Evolutionary conservation across 768 basidiomycete genomes (phyloP).

Genomic region (Mycena kentingensis): DNA sequence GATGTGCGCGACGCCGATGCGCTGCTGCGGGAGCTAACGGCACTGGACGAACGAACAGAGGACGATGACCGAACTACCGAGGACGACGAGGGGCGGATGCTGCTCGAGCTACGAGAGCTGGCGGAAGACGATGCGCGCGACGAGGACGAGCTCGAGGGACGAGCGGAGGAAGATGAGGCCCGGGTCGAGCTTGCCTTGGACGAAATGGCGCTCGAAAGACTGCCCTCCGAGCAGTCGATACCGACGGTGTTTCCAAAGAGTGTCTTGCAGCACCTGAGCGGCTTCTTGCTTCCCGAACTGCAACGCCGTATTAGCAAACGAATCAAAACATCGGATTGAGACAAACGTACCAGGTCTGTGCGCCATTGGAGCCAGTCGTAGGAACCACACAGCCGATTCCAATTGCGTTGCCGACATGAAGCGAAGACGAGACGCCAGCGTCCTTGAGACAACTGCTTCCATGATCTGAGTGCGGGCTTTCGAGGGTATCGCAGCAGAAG

Average conservation of each 20-base stretch:
- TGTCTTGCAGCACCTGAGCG: constrained; percentile 9
- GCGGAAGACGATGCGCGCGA: too few species aligned
- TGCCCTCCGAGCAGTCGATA: constrained; percentile 6
- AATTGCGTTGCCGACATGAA: constrained; percentile 1
- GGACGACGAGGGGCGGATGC: too few species aligned
- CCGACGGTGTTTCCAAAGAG: constrained; percentile 1
- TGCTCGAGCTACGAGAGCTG: too few species aligned
- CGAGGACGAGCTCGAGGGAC: not conserved
- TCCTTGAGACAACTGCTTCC: not conserved
- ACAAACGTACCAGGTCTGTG: constrained; percentile 4
- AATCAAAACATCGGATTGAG: too few species aligned
- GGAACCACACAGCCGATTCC: not conserved
- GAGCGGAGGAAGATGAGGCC: not conserved
- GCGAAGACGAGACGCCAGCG: constrained; percentile 1
- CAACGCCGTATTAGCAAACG: not conserved
- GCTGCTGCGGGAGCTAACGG: too few species aligned
- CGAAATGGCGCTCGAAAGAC: not conserved
- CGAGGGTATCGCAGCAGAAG: constrained; percentile 5
- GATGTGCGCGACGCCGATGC: too few species aligned
- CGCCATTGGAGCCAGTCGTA: not conserved
- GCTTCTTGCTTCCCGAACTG: constrained; percentile 5
- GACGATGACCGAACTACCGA: too few species aligned
- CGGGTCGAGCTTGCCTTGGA: not conserved
- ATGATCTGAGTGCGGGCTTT: not conserved
- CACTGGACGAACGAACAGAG: too few species aligned